A percentile compares a stretch with the other conserved stretches of the same genome.
Conservation (phyloP, 129 eudicot species). For the Flaveria brownii region DNA sequence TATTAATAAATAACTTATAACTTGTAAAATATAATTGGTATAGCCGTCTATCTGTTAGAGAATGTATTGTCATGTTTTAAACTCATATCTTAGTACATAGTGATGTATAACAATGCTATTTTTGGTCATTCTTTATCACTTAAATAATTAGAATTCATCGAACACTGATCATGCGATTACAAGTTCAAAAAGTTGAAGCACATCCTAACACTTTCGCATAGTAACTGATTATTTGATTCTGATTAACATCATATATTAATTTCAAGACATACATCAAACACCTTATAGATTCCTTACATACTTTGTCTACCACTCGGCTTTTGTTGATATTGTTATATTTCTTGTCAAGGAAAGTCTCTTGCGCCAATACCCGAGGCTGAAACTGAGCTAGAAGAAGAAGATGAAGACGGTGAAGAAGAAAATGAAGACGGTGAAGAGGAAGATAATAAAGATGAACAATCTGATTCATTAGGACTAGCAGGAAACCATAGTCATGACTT, state of each 20-base stretch:
- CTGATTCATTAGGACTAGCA: conserved; percentile 27
- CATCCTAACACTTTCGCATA: neutral
- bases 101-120: neutral
- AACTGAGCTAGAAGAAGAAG: conserved; percentile 67
- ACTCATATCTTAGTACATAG: neutral
- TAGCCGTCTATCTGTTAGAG: neutral
- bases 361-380: conserved; percentile 95
- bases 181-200: neutral
- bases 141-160: too few species aligned
- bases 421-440: conserved; percentile 44
- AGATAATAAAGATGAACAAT: conserved; percentile 22
- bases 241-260: neutral
- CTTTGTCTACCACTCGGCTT: neutral
- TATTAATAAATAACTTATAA: too few species aligned
- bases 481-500: conserved; percentile 17
- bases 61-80: neutral
- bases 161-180: neutral
- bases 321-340: conserved; percentile 17
- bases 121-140: neutral
- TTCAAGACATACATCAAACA: neutral
- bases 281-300: neutral
- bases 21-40: neutral
- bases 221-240: neutral
- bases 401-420: conserved; percentile 60
- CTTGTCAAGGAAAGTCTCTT: conserved; percentile 88